phyloP scores from a whole-genome alignment of 805 yeast species.

The Lachancea waltii region DNA sequence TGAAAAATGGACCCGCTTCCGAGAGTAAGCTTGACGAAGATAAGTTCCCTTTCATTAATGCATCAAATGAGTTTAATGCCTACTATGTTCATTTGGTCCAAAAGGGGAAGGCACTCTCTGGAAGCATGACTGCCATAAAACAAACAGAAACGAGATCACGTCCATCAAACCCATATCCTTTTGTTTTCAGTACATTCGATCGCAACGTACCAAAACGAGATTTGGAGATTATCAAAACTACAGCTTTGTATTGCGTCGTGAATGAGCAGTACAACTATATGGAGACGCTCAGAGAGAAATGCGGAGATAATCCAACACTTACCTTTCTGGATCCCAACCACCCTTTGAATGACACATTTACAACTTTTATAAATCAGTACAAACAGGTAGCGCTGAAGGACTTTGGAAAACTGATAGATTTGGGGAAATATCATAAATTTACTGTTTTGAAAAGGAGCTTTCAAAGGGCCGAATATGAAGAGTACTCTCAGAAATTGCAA shows the following conservation, averaged over 20 bases:
- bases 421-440: slow-evolving; percentile 29
- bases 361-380: slow-evolving; percentile 52
- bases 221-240: slow-evolving; percentile 58
- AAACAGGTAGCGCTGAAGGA: slow-evolving; percentile 26
- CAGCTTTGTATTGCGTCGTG: slow-evolving; percentile 62
- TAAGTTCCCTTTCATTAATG: slow-evolving; percentile 59
- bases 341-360: slow-evolving; percentile 50
- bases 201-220: slow-evolving; percentile 50
- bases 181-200: slow-evolving; percentile 27
- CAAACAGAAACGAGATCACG: neutral
- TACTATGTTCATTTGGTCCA: slow-evolving; percentile 43
- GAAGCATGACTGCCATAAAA: neutral
- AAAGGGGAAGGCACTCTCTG: slow-evolving; percentile 4
- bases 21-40: slow-evolving; percentile 53
- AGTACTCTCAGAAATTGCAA: slow-evolving; percentile 32
- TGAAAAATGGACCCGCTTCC: slow-evolving; percentile 60
- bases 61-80: slow-evolving; percentile 46
- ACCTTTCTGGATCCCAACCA: slow-evolving; percentile 59
- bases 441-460: slow-evolving; percentile 42
- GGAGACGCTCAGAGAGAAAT: slow-evolving; percentile 33
- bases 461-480: slow-evolving; percentile 49
- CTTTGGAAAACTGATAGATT: slow-evolving; percentile 19
- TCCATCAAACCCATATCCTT: slow-evolving; percentile 6
- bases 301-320: slow-evolving; percentile 47
- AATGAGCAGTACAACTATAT: slow-evolving; percentile 46